phyloP scores from a whole-genome alignment of 2,329 filamentous ascomycete species.

The Fusarium nematophilum region DNA sequence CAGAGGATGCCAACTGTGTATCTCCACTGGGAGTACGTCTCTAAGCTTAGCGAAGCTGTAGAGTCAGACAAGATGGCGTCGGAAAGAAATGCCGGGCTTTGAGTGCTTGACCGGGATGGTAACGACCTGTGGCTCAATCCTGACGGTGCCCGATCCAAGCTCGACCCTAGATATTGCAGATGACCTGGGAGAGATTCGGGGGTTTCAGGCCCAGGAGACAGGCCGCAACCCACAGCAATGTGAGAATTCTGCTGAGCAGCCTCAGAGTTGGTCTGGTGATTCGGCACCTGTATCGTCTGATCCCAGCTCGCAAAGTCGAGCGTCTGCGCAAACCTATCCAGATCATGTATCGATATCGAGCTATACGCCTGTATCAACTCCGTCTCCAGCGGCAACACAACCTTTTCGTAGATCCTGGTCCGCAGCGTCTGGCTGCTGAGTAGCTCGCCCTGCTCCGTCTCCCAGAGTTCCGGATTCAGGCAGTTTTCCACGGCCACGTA shows the following conservation, averaged over 20 bases:
- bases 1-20: slow-evolving; percentile 27
- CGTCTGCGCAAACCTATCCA: slow-evolving; percentile 6
- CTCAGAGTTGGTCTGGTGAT: not conserved
- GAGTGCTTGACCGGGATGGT: not conserved
- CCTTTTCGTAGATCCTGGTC: slow-evolving; percentile 9
- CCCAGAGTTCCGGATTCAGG: slow-evolving; percentile 7
- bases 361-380: slow-evolving; percentile 15
- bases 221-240: no score
- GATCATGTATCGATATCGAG: slow-evolving; percentile 6
- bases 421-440: slow-evolving; percentile 1
- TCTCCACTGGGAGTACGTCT: not conserved
- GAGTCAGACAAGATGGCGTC: not conserved
- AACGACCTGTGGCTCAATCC: not conserved
- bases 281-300: slow-evolving; percentile 4
- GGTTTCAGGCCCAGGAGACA: no score
- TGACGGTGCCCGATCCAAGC: not conserved
- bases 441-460: slow-evolving; percentile 1
- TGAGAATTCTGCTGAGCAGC: not conserved
- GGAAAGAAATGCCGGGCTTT: not conserved
- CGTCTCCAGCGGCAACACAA: slow-evolving; percentile 10
- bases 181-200: no score
- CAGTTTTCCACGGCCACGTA: slow-evolving; percentile 12
- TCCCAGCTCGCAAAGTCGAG: slow-evolving; percentile 18
- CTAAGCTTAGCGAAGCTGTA: not conserved
- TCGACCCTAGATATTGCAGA: no score